A percentile compares a stretch with the other conserved stretches of the same genome.
Evolutionary conservation across 768 basidiomycete species (phyloP).

Genomic region (Suillus cothurnatus): DNA sequence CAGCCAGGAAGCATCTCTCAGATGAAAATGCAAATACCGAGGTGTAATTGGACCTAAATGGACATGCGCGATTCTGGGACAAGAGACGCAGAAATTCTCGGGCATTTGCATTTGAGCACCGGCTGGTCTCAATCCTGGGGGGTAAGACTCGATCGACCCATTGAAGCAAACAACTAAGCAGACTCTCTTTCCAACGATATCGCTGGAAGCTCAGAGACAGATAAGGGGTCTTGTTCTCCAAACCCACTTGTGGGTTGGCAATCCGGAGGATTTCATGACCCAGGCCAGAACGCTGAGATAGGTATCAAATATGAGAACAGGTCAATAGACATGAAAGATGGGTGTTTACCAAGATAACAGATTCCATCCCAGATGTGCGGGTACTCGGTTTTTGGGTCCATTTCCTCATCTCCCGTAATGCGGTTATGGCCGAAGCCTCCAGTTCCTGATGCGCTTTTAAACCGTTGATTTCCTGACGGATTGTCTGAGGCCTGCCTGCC

Average conservation of each 20-base stretch:
- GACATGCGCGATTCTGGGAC: neutral
- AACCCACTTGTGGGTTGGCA: neutral
- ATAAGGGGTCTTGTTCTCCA: neutral
- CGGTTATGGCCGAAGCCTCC: neutral
- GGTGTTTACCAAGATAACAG: neutral
- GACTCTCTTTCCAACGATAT: neutral
- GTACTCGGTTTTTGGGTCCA: neutral
- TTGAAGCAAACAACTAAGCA: neutral
- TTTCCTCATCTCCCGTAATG: neutral
- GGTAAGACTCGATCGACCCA: neutral
- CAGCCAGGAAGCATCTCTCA: neutral
- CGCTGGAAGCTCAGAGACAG: neutral
- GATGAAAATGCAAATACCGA: neutral
- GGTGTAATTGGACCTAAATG: neutral
- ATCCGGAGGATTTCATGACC: neutral
- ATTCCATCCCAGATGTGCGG: neutral
- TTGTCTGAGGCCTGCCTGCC: neutral
- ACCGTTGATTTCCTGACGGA: neutral
- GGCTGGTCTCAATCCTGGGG: neutral
- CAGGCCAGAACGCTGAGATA: neutral
- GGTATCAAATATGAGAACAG: neutral
- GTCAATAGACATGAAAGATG: neutral
- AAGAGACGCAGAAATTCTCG: neutral
- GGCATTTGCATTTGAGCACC: neutral
- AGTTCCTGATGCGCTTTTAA: neutral